Evolutionary conservation across 371 early-diverging fungal species (phyloP), one percentile per base, ranked within the genome.

Genomic region (Circinella umbellata): DNA sequence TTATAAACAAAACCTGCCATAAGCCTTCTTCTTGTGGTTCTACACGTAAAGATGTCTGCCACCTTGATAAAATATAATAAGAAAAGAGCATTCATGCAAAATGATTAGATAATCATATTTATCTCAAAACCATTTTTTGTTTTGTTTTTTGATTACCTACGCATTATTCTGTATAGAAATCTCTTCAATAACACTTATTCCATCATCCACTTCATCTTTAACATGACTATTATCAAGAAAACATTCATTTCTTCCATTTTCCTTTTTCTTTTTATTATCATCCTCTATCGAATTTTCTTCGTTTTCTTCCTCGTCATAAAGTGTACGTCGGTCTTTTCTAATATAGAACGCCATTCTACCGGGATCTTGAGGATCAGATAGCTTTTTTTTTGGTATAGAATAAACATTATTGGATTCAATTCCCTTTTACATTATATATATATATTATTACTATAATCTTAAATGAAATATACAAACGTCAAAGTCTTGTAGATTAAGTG

Each of bases 1-100:
- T 87, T 34, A 87, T 61, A 48, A 85, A 78, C 9, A 83, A 18
- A 17, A 85, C 73, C 63, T 73, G 77, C 87, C 87, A 87, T 64
- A 81, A 67, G 11, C 81, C 81, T 68, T 84, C 78, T 54, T 87
- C 86, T 3, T 70, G 72, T 1, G 67, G 64, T 13, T 63, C 64
- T 4, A 86, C 70, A 1, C 64, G 72, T 15, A 76, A 68, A 6
- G 73, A 66, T 66, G 76, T 75, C 0, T 69, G 35, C 69, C 80
- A 86, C 0, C 84, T 69, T 62, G 7, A 54, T 18, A n/a, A 57
- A 34, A 18, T 3, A 17, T 5, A 57, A 57, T 57, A 7, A 17
- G 1, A 5, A 17, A 51, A 13, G 6, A 51, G n/a, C 15, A 15
- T 18, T 15, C 15, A 53, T 53, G 53, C 53, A 15, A 53, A 53